Conservation (phyloP, 495 filamentous ascomycete genomes). For the Penicillium canariense region DNA sequence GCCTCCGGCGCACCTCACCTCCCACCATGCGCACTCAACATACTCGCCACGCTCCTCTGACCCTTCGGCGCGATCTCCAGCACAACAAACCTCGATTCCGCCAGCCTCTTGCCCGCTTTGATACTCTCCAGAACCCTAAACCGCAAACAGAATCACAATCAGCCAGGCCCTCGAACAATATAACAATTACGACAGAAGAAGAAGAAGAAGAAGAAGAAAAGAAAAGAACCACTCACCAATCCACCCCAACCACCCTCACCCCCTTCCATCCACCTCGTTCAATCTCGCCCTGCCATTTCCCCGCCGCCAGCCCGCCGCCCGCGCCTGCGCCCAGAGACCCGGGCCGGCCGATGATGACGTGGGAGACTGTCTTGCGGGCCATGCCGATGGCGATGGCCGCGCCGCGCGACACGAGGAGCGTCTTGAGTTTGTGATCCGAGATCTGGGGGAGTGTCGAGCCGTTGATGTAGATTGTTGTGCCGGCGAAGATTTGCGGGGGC, state of each 20-base stretch:
- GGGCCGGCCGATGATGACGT: slow-evolving; percentile 75
- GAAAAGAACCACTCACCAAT: slow-evolving; percentile 60
- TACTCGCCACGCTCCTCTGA: slow-evolving; percentile 60
- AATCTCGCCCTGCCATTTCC: slow-evolving; percentile 84
- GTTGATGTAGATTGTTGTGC: slow-evolving; percentile 79
- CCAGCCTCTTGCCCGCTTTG: slow-evolving; percentile 66
- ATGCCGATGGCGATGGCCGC: slow-evolving; percentile 65
- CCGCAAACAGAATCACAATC: neutral
- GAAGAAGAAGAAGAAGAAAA: slow-evolving; percentile 12
- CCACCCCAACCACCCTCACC: slow-evolving; percentile 77
- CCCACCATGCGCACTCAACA: slow-evolving; percentile 49
- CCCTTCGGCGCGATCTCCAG: slow-evolving; percentile 57
- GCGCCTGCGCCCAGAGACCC: slow-evolving; percentile 43
- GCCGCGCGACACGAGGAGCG: slow-evolving; percentile 70
- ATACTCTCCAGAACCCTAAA: slow-evolving; percentile 81
- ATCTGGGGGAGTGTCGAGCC: slow-evolving; percentile 78
- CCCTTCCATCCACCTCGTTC: slow-evolving; percentile 52
- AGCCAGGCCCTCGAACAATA: neutral
- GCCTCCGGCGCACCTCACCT: neutral
- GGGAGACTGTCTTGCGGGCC: slow-evolving; percentile 71
- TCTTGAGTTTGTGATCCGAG: slow-evolving; percentile 84
- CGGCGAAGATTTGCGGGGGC: slow-evolving; percentile 54
- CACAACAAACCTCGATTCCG: slow-evolving; percentile 67
- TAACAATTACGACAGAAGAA: neutral
- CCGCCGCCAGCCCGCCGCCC: slow-evolving; percentile 76